Conservation (phyloP, 495 filamentous ascomycete genomes). For the Penicillium lividum region DNA sequence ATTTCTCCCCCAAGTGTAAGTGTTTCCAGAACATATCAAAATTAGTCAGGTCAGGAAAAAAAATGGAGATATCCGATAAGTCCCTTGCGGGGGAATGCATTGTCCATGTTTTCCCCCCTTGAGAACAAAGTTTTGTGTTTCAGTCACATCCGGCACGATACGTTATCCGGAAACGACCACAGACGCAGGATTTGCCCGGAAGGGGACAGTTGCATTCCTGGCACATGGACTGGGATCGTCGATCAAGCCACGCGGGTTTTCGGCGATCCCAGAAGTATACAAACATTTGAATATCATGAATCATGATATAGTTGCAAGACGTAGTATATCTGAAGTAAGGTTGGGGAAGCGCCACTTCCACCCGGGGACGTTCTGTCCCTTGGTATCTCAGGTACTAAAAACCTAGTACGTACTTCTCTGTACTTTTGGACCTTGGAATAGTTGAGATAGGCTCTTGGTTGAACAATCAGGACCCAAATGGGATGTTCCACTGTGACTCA, state of each 20-base stretch:
- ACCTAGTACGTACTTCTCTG: not conserved
- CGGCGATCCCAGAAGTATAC: not conserved
- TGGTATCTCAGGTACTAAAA: not conserved
- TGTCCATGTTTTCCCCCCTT: not conserved
- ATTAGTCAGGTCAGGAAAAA: constrained; percentile 15
- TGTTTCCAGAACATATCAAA: constrained; percentile 22
- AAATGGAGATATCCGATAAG: too few species aligned
- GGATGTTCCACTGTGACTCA: not conserved
- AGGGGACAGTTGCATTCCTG: constrained; percentile 15
- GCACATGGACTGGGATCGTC: constrained; percentile 28
- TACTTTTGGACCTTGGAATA: not conserved
- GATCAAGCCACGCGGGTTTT: constrained; percentile 25
- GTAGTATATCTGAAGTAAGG: not conserved
- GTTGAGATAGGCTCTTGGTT: not conserved
- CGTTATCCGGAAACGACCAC: constrained; percentile 25
- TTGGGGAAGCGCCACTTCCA: not conserved
- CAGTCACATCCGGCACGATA: constrained; percentile 19
- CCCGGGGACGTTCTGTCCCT: not conserved
- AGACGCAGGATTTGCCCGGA: not conserved
- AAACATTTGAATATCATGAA: not conserved
- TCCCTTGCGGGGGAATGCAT: constrained; percentile 7
- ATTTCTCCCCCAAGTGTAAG: constrained; percentile 1
- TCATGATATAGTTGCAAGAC: not conserved
- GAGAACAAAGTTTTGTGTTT: constrained; percentile 15
- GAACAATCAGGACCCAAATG: not conserved